phyloP scores from a whole-genome alignment of 768 basidiomycete genomes.

The Chlorophyllum brunneum region DNA sequence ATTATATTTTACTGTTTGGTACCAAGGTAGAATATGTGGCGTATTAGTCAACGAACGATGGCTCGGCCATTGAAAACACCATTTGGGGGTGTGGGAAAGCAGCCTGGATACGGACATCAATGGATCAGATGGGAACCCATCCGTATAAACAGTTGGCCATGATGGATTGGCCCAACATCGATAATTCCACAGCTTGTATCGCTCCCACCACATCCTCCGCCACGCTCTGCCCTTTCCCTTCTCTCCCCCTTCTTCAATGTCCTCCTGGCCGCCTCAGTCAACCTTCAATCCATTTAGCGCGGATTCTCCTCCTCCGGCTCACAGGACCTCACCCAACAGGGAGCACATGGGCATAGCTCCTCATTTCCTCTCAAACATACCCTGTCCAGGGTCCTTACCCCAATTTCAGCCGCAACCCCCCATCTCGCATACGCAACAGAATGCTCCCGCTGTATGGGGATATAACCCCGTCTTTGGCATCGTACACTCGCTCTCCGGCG shows the following conservation, averaged over 20 bases:
- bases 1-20: background rate
- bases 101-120: no score
- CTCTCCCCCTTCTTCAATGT: background rate
- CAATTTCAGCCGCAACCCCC: background rate
- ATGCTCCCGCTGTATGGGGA: background rate
- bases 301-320: constrained; percentile 5
- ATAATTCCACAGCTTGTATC: constrained; percentile 4
- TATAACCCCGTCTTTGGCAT: constrained; percentile 5
- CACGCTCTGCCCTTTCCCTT: background rate
- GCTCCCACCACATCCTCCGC: background rate
- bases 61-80: no score
- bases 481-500: background rate
- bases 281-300: constrained; percentile 7
- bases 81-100: no score
- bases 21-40: background rate
- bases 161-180: no score
- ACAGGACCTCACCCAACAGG: background rate
- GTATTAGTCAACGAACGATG: no score
- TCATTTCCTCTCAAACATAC: background rate
- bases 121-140: background rate
- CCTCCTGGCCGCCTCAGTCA: background rate
- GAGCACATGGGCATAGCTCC: background rate
- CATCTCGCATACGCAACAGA: background rate
- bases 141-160: constrained; percentile 6
- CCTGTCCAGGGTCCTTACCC: background rate